Base-by-base conservation (phyloP, 352 stramenopile species). In the Pythium apleroticum region DNA sequence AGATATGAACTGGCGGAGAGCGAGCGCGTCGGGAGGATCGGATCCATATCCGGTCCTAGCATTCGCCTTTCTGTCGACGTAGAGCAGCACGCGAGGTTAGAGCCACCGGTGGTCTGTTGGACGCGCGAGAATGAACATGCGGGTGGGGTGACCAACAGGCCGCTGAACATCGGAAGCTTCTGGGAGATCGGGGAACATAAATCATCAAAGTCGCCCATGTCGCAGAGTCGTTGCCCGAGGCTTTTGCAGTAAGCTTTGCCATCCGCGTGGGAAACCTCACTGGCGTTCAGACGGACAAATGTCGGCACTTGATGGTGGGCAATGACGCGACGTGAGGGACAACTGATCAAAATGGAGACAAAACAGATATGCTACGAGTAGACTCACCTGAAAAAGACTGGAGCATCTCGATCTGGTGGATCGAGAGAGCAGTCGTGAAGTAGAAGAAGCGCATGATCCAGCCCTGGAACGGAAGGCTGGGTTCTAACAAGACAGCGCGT, bases 371-470 rank as follows among this genome's bases (percentile, higher is more conserved):
- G n/a, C 12, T 2, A 46, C 11, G 27, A 31, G 11, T 19, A 43
- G 7, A 58, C 58, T 25, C 71, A 88, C 79, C 79, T 62, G 76
- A 78, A 25, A 77, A 81, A 22, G 72, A 67, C 22, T 66, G 22
- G 4, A 86, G 66, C 37, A 77, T 66, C 35, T 72, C 27, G 2
- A 86, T 54, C 67, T 89, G 69, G 24, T 67, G 28, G 11, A 52
- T 11, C 1, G 75, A 72, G 15, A 89, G 71, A 17, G 70, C 67
- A 15, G 60, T 71, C 24, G 74, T 28, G 50, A 85, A 76, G 37
- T 71, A 89, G 17, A 84, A 74, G 53, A 86, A 75, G 1, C 70
- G 65, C 4, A 70, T 63, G 19, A 89, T 78, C 77, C 77, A 86
- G 11, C 80, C 80, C 0, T 30, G 65, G 52, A 85, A 85, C 3